Base-by-base conservation (phyloP, 352 stramenopile species). In the Halophytophthora polymorphica region DNA sequence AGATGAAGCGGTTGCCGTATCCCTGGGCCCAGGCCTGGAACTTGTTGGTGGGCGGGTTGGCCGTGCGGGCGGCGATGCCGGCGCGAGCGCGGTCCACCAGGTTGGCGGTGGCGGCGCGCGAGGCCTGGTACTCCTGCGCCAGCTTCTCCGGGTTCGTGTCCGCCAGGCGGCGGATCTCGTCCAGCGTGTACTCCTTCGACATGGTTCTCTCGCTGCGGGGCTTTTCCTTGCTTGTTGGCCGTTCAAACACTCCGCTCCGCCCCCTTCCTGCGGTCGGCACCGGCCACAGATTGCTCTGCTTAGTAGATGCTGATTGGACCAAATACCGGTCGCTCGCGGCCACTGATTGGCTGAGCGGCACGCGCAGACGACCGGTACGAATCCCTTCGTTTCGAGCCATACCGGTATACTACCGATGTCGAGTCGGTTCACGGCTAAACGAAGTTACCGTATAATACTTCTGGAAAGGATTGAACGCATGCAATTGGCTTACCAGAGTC, bases 141-240 rank as follows among this genome's bases (percentile, higher is more conserved):
- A 89, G 71, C 73, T 89, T 85, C 54, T 74, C 71, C 37, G 78
- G 78, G 67, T 86, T 79, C 14, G 55, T 83, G 57, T 89, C 78
- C 47, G 75, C 75, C 53, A 89, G 66, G 64, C 75, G 73, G 73
- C 78, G 78, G 71, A 89, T 89, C 49, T 89, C 78, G 65, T 89
- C 78, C 50, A 89, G 66, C 66, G 75, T 87, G 66, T 86, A 89
- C 60, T 83, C 77, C 69, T 83, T 83, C 53, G 61, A 64, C 77
- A 88, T 88, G 23, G 36, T 77, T 22, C 45, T 45, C 53, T 36
- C 18, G 25, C 17, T 36, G 46, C 25, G 29, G 44, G 38, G 53
- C 33, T 47, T 55, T 44, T 15, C 21, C 37, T 66, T 45, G 39
- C 25, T 31, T 64, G 45, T 42, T 61, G 50, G 62, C 58, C 53